Conservation (phyloP, 2,329 filamentous ascomycete genomes). For the Erysiphe pulchra region DNA sequence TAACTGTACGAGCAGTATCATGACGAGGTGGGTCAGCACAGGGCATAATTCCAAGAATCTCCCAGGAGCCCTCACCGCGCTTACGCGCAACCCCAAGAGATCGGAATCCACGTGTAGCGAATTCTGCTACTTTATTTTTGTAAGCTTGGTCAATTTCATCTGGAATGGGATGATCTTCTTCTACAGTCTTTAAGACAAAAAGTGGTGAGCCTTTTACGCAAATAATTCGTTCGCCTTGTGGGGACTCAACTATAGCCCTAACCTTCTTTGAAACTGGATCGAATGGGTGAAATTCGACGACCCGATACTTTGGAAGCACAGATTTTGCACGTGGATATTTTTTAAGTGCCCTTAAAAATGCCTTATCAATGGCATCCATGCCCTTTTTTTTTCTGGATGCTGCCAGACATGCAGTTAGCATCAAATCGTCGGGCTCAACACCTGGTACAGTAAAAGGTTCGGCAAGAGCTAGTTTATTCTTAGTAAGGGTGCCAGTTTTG, state of each 20-base stretch:
- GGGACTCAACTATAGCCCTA: constrained; percentile 44
- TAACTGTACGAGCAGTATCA: constrained; percentile 53
- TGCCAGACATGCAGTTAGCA: constrained; percentile 52
- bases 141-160: constrained; percentile 38
- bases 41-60: constrained; percentile 49
- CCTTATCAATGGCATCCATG: constrained; percentile 56
- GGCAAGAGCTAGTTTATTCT: constrained; percentile 50
- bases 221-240: constrained; percentile 42
- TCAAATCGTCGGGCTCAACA: constrained; percentile 64
- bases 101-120: constrained; percentile 56
- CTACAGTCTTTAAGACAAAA: constrained; percentile 42
- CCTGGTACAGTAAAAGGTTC: constrained; percentile 55
- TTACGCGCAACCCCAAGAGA: constrained; percentile 56
- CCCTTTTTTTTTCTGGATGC: constrained; percentile 60
- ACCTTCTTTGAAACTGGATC: constrained; percentile 63
- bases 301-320: constrained; percentile 47
- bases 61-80: constrained; percentile 46
- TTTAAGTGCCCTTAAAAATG: constrained; percentile 51
- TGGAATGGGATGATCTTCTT: constrained; percentile 52
- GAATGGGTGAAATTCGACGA: constrained; percentile 53
- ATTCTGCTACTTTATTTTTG: constrained; percentile 47
- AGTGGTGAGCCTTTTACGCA: constrained; percentile 59
- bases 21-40: constrained; percentile 63
- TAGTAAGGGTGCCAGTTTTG: constrained; percentile 56
- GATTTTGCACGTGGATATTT: constrained; percentile 57